These are phyloP conservation scores for Hibiscus trionum DNA, from an alignment of 345 rosid genomes.

Conservation along the genomic window DNA sequence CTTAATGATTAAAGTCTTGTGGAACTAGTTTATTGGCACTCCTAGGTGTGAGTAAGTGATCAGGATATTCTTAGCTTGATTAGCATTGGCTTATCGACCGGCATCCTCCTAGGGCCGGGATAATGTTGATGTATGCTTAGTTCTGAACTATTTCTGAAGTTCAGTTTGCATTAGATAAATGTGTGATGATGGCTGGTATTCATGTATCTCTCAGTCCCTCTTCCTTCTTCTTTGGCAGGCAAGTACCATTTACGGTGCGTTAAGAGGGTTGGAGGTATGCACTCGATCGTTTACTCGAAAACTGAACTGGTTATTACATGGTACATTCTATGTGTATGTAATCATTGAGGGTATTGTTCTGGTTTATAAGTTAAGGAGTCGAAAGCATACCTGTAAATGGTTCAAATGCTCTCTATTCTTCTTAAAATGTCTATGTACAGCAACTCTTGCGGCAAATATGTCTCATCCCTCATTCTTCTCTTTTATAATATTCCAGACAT, in stretches of 20 bases:
- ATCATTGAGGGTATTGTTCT: not conserved
- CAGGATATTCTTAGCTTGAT: conserved; percentile 18
- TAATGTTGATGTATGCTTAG: not conserved
- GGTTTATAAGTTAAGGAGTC: not conserved
- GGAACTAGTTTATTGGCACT: not conserved
- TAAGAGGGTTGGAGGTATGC: conserved; percentile 43
- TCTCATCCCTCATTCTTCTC: not conserved
- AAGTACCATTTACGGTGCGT: conserved; percentile 1
- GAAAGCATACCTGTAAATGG: not conserved
- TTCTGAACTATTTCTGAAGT: not conserved
- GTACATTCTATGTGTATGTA: not conserved
- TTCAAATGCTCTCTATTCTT: not conserved
- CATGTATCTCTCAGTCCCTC: not conserved
- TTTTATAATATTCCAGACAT: conserved; percentile 51
- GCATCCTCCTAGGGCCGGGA: not conserved
- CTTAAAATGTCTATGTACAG: no score
- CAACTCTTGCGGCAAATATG: not conserved
- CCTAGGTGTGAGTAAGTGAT: not conserved
- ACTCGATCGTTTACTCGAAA: not conserved
- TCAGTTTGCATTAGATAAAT: not conserved
- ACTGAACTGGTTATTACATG: not conserved
- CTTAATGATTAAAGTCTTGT: not conserved
- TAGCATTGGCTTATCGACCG: not conserved
- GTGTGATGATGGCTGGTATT: not conserved
- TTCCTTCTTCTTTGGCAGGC: conserved; percentile 3